Evolutionary conservation across 2,329 filamentous ascomycete species (phyloP).

Genomic region (Claviceps quebecensis): DNA sequence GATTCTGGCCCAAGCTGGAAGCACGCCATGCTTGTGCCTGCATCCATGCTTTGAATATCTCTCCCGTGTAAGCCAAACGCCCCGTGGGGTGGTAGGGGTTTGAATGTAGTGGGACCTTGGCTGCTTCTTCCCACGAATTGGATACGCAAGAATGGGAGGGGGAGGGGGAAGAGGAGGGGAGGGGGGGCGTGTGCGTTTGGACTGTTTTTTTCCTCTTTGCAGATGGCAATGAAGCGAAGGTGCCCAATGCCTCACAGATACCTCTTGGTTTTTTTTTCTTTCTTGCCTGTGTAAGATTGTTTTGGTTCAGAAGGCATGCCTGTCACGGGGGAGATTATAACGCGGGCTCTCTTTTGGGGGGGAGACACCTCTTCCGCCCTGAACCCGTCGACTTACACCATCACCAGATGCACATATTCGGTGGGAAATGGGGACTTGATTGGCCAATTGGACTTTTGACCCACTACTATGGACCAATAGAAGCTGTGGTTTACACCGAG

Average conservation of each 20-base stretch:
- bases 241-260: slow-evolving; percentile 23
- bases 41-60: slow-evolving; percentile 22
- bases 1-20: slow-evolving; percentile 22
- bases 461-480: slow-evolving; percentile 16
- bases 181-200: slow-evolving; percentile 12
- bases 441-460: slow-evolving; percentile 11
- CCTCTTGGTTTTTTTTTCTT: slow-evolving; percentile 7
- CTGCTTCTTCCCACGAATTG: slow-evolving; percentile 22
- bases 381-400: slow-evolving; percentile 24
- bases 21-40: slow-evolving; percentile 18
- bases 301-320: slow-evolving; percentile 22
- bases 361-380: slow-evolving; percentile 13
- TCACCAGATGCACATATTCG: slow-evolving; percentile 19
- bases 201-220: slow-evolving; percentile 6
- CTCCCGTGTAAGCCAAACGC: slow-evolving; percentile 22
- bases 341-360: slow-evolving; percentile 21
- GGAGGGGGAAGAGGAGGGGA: neutral
- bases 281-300: slow-evolving; percentile 21
- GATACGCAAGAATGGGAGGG: slow-evolving; percentile 12
- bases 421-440: slow-evolving; percentile 16
- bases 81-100: slow-evolving; percentile 11
- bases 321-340: slow-evolving; percentile 25
- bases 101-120: slow-evolving; percentile 27
- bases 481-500: slow-evolving; percentile 17
- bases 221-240: slow-evolving; percentile 24